Base-by-base conservation (phyloP, 345 rosid species). In the Heritiera littoralis region DNA sequence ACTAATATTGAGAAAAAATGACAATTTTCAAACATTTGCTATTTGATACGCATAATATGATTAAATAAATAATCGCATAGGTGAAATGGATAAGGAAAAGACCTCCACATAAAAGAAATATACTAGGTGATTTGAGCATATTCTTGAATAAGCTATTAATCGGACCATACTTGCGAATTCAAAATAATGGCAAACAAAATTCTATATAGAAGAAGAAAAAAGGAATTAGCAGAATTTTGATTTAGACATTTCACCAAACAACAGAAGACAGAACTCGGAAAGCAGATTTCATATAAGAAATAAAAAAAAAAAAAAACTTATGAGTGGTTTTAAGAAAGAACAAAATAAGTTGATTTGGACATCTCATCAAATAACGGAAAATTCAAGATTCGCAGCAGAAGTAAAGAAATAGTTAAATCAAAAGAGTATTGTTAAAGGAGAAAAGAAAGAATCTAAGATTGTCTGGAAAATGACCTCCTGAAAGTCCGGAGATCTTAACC, bases 231-330 rank as follows among this genome's bases (percentile, higher is more conserved):
- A 74, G 55, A 51, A 59, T 51, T 81, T 38, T 74, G 83, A 81
- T 75, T 81, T 70, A 23, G 88, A 84, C 90, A 84, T 86, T 83
- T 83, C 77, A 84, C 77, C 89, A 75, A 84, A 85, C 85, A 73
- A 60, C 63, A 6, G 64, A 79, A 79, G 77, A 45, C 74, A 18
- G 32, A 78, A 75, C 18, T 30, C 40, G 15, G 23, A 81, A 83
- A 77, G 35, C 46, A 58, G 23, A 49, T 45, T 41, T 60, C 52
- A 2, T 20, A 54, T 76, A 64, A 35, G 55, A 59, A 68, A 72
- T 49, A 61, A 51, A 41, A 38, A 59, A 68, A 72, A 43, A 61
- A 51, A 41, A 38, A 51, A 52, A 68, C 65, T 35, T 64, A 51
- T 18, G 11, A 14, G 51, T 5, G 35, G 35, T 46, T 58, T 49